phyloP scores from a whole-genome alignment of 768 basidiomycete species.

The Boletus rufocinnamomeus region DNA sequence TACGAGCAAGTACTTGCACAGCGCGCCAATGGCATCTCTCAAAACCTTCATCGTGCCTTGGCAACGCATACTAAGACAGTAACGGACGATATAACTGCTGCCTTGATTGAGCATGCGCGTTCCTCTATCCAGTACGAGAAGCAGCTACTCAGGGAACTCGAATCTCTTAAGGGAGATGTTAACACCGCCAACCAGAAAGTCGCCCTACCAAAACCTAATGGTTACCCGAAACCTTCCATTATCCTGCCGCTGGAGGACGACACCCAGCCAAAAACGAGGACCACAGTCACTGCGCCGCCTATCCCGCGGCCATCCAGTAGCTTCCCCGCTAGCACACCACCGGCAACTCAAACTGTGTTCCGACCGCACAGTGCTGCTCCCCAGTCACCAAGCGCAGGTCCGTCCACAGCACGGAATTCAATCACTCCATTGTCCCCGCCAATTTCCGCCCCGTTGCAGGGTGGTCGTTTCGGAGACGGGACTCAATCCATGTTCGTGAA shows the following conservation, averaged over 20 bases:
- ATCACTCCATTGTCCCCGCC: slow-evolving; percentile 32
- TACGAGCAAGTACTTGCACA: slow-evolving; percentile 83
- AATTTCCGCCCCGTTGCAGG: slow-evolving; percentile 52
- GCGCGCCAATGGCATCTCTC: slow-evolving; percentile 91
- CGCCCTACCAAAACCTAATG: slow-evolving; percentile 46
- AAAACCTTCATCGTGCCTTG: slow-evolving; percentile 87
- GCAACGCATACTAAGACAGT: slow-evolving; percentile 82
- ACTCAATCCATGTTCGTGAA: slow-evolving; percentile 82
- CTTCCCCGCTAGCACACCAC: slow-evolving; percentile 21
- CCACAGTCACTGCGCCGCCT: slow-evolving; percentile 24
- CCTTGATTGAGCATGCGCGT: slow-evolving; percentile 90
- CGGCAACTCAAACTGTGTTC: slow-evolving; percentile 25
- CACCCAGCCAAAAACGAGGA: slow-evolving; percentile 33
- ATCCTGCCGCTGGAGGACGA: slow-evolving; percentile 68
- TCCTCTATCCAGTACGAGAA: slow-evolving; percentile 91
- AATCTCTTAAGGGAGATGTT: slow-evolving; percentile 79
- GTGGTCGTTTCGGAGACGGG: slow-evolving; percentile 70
- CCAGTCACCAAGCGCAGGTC: slow-evolving; percentile 57
- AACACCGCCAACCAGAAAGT: slow-evolving; percentile 64
- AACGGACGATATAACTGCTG: slow-evolving; percentile 88
- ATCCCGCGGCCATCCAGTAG: slow-evolving; percentile 22
- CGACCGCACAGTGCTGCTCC: slow-evolving; percentile 39
- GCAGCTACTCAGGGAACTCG: slow-evolving; percentile 84
- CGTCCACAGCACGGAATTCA: slow-evolving; percentile 40
- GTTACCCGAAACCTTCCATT: slow-evolving; percentile 59